These are phyloP conservation scores for Hymenoscyphus fraxineus DNA, from an alignment of 2,329 filamentous ascomycete genomes.

Conservation along the genomic window DNA sequence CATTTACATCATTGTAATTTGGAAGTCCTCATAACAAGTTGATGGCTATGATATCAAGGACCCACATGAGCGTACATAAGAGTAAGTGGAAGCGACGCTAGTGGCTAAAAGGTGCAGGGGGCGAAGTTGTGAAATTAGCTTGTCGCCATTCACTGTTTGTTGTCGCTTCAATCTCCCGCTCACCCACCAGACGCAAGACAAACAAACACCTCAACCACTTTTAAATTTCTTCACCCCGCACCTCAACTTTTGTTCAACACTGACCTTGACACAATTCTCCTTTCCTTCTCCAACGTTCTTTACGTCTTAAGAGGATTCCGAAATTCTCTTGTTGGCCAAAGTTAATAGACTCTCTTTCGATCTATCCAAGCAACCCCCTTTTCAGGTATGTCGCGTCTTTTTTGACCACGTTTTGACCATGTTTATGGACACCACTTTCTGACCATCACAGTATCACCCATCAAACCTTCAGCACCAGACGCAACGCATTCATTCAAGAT, in stretches of 20 bases:
- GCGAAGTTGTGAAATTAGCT: not conserved
- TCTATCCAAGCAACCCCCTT: not conserved
- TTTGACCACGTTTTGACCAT: not conserved
- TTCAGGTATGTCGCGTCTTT: not conserved
- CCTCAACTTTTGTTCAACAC: not conserved
- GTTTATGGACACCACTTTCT: not conserved
- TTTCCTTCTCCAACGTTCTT: slow-evolving; percentile 5
- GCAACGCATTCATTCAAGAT: not conserved
- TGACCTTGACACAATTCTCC: not conserved
- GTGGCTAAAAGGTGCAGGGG: not conserved
- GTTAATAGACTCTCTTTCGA: not conserved
- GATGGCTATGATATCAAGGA: too few species aligned
- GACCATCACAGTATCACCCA: not conserved
- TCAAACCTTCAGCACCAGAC: not conserved
- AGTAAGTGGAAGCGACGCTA: not conserved
- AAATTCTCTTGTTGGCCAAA: slow-evolving; percentile 2
- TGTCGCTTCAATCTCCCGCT: not conserved
- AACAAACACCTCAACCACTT: slow-evolving; percentile 3
- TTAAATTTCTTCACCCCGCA: not conserved
- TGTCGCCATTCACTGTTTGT: not conserved
- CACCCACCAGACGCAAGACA: not conserved
- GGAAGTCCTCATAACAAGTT: too few species aligned
- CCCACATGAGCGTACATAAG: too few species aligned
- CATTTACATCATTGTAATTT: too few species aligned
- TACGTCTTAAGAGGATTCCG: slow-evolving; percentile 9